A percentile compares a stretch with the other conserved stretches of the same genome.
Conservation (phyloP, 495 filamentous ascomycete species). For the Penicillium crystallinum region DNA sequence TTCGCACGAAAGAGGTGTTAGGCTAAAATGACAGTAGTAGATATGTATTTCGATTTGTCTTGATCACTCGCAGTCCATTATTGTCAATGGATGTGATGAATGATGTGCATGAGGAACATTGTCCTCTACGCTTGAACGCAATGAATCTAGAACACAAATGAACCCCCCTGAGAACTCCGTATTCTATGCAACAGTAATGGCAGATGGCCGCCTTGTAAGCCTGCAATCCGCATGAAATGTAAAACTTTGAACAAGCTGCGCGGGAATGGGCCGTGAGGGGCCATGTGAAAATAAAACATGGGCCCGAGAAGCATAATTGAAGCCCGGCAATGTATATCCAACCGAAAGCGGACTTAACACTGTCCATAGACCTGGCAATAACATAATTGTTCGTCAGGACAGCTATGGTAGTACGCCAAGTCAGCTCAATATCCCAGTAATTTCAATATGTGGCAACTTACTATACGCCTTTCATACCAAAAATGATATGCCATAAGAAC, state of each 20-base stretch:
- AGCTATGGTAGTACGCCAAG: conserved; percentile 29
- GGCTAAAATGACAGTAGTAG: too few relatives aligned
- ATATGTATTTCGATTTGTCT: not conserved
- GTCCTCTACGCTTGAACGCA: conserved; percentile 7
- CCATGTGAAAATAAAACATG: too few relatives aligned
- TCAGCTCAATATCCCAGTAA: not conserved
- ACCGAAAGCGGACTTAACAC: conserved; percentile 23
- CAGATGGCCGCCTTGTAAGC: not conserved
- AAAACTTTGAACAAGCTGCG: not conserved
- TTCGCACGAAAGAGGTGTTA: too few relatives aligned
- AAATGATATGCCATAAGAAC: conserved; percentile 69
- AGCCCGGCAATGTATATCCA: too few relatives aligned
- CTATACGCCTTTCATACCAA: conserved; percentile 46
- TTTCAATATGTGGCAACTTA: conserved; percentile 17
- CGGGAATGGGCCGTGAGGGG: not conserved
- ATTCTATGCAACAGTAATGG: not conserved
- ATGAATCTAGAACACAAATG: not conserved
- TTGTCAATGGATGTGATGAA: not conserved
- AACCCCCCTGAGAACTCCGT: conserved; percentile 3
- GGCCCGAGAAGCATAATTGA: too few relatives aligned
- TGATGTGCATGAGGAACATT: not conserved
- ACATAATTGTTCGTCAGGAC: conserved; percentile 43
- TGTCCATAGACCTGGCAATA: conserved; percentile 47
- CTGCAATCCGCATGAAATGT: not conserved
- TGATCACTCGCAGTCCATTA: not conserved